Conservation (phyloP, 306 rosid species). For the Dryas octopetala region DNA sequence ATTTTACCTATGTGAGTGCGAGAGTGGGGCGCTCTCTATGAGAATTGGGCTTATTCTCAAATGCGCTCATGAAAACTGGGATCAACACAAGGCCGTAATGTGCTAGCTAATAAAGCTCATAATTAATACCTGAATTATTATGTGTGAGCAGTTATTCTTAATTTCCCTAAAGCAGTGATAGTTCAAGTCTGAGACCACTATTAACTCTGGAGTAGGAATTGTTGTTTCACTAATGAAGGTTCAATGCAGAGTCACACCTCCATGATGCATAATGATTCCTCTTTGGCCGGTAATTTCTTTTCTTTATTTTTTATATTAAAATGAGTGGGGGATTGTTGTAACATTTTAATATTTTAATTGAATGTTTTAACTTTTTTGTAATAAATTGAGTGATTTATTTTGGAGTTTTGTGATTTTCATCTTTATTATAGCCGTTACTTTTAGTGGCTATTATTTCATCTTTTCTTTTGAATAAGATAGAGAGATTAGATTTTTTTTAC, state of each 20-base stretch:
- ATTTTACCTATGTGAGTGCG: conserved; percentile 9
- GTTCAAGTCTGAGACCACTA: conserved; percentile 1
- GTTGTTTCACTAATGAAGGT: conserved; percentile 8
- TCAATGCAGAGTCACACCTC: conserved; percentile 4
- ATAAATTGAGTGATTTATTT: no score
- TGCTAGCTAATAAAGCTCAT: neutral
- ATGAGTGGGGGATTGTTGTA: no score
- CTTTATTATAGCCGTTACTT: no score
- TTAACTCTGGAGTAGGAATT: neutral
- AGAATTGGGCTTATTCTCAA: conserved; percentile 1
- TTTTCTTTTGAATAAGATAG: no score
- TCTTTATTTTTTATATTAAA: neutral
- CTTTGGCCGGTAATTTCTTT: neutral
- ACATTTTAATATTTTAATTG: no score
- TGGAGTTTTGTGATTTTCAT: no score
- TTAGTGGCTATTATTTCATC: no score
- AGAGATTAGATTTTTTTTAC: no score
- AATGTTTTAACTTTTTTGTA: no score
- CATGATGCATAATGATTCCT: neutral
- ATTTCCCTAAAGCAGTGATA: neutral
- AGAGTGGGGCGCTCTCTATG: neutral
- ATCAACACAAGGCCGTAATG: neutral
- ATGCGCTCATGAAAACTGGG: neutral
- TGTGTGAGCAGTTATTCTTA: neutral
- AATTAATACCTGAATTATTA: neutral